Conservation (phyloP, 2,329 filamentous ascomycete genomes). For the Hypoxylon sp. region DNA sequence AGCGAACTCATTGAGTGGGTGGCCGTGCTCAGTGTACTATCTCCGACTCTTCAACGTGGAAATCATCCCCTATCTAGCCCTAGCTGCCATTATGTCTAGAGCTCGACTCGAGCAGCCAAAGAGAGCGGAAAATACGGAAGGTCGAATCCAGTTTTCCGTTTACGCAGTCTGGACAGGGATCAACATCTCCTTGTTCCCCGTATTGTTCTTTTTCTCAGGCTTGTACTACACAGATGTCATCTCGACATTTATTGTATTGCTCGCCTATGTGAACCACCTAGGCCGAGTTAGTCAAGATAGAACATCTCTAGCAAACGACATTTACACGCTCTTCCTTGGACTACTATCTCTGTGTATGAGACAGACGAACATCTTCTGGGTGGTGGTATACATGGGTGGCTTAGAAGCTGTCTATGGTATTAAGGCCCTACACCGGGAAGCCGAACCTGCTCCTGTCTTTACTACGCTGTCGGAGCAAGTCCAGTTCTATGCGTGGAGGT, state of each 20-base stretch:
- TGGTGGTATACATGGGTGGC: slow-evolving; percentile 81
- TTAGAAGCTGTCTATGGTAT: slow-evolving; percentile 68
- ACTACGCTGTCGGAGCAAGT: slow-evolving; percentile 55
- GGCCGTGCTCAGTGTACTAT: slow-evolving; percentile 58
- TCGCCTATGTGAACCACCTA: slow-evolving; percentile 74
- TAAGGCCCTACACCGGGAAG: slow-evolving; percentile 59
- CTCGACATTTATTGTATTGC: slow-evolving; percentile 81
- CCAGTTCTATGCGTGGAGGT: slow-evolving; percentile 60
- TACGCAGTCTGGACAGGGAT: slow-evolving; percentile 74
- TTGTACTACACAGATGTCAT: slow-evolving; percentile 96
- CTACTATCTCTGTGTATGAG: slow-evolving; percentile 80
- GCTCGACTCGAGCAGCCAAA: slow-evolving; percentile 57
- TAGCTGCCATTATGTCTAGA: slow-evolving; percentile 67
- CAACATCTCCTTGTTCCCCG: slow-evolving; percentile 88
- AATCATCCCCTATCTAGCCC: slow-evolving; percentile 60
- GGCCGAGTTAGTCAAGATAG: slow-evolving; percentile 57
- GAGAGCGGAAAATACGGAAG: slow-evolving; percentile 26
- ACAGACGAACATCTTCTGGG: slow-evolving; percentile 98
- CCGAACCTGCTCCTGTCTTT: slow-evolving; percentile 53
- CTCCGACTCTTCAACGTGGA: slow-evolving; percentile 67
- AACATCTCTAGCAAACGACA: slow-evolving; percentile 57
- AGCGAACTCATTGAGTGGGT: slow-evolving; percentile 54
- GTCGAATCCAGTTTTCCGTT: slow-evolving; percentile 52
- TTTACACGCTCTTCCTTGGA: slow-evolving; percentile 69
- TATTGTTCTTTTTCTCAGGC: slow-evolving; percentile 95